Evolutionary conservation across 495 filamentous ascomycete species (phyloP).

Genomic region (Acidomyces sp.): DNA sequence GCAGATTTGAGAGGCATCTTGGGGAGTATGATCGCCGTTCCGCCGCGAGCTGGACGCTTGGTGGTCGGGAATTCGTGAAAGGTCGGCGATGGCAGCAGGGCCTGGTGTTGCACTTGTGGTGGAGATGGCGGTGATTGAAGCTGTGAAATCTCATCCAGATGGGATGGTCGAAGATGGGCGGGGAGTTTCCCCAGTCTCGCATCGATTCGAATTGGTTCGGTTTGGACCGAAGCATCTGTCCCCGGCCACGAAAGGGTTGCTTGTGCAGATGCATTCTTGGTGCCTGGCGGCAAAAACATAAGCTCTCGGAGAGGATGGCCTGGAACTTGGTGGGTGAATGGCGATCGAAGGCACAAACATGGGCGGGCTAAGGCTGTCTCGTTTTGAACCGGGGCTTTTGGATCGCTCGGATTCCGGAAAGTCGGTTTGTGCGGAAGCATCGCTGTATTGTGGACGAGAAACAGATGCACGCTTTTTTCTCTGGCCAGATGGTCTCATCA

Average conservation of each 20-base stretch:
- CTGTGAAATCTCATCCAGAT: conserved; percentile 51
- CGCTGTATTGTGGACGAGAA: conserved; percentile 17
- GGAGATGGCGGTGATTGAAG: conserved; percentile 35
- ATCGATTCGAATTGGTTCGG: conserved; percentile 73
- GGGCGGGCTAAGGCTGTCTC: conserved; percentile 23
- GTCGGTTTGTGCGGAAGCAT: conserved; percentile 66
- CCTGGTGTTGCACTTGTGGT: conserved; percentile 54
- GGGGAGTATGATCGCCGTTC: conserved; percentile 12
- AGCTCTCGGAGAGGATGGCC: conserved; percentile 48
- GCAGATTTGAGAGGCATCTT: background rate
- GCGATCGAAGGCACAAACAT: conserved; percentile 48
- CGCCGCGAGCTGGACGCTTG: conserved; percentile 2
- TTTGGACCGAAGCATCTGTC: conserved; percentile 57
- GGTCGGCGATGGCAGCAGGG: conserved; percentile 42
- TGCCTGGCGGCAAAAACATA: conserved; percentile 52
- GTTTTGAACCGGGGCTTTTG: conserved; percentile 2
- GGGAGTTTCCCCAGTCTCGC: conserved; percentile 59
- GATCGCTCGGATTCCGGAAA: conserved; percentile 23
- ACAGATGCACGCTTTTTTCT: conserved; percentile 2
- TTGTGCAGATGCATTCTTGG: conserved; percentile 48
- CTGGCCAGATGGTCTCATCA: conserved; percentile 6
- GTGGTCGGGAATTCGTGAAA: background rate
- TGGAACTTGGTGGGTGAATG: conserved; percentile 51
- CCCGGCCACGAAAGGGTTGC: conserved; percentile 31
- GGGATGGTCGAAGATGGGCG: conserved; percentile 53